phyloP scores from a whole-genome alignment of 768 basidiomycete genomes.

The Trametes maxima region DNA sequence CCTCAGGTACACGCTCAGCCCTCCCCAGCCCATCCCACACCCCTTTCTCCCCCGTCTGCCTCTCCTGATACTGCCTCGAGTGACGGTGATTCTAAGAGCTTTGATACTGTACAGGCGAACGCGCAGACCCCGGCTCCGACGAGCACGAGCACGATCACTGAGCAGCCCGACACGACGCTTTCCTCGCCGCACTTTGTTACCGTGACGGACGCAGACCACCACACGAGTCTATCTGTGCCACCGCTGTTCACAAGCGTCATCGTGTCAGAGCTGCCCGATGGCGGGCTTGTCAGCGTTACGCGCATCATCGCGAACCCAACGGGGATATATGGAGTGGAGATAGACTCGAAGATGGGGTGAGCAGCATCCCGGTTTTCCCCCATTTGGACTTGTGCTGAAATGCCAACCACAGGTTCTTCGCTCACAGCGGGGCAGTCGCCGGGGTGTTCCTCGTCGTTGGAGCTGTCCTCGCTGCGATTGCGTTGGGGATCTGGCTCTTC shows the following conservation, averaged over 20 bases:
- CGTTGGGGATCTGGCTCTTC: slow-evolving; percentile 43
- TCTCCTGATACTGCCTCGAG: background rate
- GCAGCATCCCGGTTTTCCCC: background rate
- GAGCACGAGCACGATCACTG: slow-evolving; percentile 45
- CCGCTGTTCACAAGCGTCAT: slow-evolving; percentile 49
- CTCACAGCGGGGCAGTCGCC: slow-evolving; percentile 67
- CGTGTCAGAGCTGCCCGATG: slow-evolving; percentile 49
- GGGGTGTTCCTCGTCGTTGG: slow-evolving; percentile 76
- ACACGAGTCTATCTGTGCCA: slow-evolving; percentile 44
- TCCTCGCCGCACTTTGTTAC: slow-evolving; percentile 46
- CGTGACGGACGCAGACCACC: slow-evolving; percentile 41
- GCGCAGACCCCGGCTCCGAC: slow-evolving; percentile 29
- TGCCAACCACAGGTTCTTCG: slow-evolving; percentile 53
- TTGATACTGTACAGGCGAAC: slow-evolving; percentile 22
- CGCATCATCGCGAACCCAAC: slow-evolving; percentile 56
- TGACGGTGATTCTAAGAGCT: slow-evolving; percentile 11
- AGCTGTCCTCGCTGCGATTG: slow-evolving; percentile 49
- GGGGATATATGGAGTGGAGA: slow-evolving; percentile 32
- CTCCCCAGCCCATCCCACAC: background rate
- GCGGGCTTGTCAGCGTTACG: slow-evolving; percentile 50
- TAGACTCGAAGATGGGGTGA: slow-evolving; percentile 25
- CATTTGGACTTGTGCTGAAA: background rate
- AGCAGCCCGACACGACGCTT: slow-evolving; percentile 46
- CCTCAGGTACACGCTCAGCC: slow-evolving; percentile 7
- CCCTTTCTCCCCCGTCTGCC: slow-evolving; percentile 3